A percentile compares a stretch with the other conserved stretches of the same genome.
Evolutionary conservation across 2,329 filamentous ascomycete genomes (phyloP).

Genomic region (Bertia moriformis): DNA sequence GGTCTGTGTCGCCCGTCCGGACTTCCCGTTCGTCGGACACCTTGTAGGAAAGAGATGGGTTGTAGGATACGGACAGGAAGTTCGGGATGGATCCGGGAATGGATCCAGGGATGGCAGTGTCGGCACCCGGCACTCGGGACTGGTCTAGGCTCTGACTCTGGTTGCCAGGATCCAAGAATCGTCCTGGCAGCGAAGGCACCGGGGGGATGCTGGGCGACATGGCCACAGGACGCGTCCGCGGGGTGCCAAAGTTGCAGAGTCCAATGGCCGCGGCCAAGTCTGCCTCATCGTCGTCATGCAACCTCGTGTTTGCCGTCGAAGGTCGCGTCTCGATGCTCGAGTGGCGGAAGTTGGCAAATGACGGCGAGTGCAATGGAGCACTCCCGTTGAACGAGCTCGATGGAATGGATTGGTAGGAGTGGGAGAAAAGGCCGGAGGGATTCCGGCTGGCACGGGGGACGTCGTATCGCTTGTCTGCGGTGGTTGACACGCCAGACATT

Average conservation of each 20-base stretch:
- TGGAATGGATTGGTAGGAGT: slow-evolving; percentile 43
- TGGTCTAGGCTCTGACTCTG: slow-evolving; percentile 2
- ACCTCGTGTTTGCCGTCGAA: slow-evolving; percentile 40
- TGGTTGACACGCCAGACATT: slow-evolving; percentile 3
- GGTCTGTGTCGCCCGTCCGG: slow-evolving; percentile 16
- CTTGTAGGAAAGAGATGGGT: slow-evolving; percentile 8
- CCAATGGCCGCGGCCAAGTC: slow-evolving; percentile 50
- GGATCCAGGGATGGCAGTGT: not conserved
- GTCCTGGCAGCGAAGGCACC: slow-evolving; percentile 46
- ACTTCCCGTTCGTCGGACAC: slow-evolving; percentile 29
- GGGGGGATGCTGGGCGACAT: slow-evolving; percentile 43
- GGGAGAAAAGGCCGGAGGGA: slow-evolving; percentile 25
- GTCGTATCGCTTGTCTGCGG: slow-evolving; percentile 21
- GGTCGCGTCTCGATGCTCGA: slow-evolving; percentile 23
- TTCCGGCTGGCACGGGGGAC: slow-evolving; percentile 4
- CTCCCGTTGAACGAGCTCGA: slow-evolving; percentile 36
- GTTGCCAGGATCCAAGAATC: slow-evolving; percentile 26
- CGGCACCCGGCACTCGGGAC: not conserved
- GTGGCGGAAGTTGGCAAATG: slow-evolving; percentile 34
- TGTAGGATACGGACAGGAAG: not conserved
- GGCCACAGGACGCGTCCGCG: slow-evolving; percentile 36
- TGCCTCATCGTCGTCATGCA: slow-evolving; percentile 40
- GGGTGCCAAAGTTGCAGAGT: slow-evolving; percentile 48
- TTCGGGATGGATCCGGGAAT: not conserved
- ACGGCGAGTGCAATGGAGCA: slow-evolving; percentile 11